Evolutionary conservation across 108 stramenopile genomes (phyloP).

Genomic region (Conticribra guillardii): DNA sequence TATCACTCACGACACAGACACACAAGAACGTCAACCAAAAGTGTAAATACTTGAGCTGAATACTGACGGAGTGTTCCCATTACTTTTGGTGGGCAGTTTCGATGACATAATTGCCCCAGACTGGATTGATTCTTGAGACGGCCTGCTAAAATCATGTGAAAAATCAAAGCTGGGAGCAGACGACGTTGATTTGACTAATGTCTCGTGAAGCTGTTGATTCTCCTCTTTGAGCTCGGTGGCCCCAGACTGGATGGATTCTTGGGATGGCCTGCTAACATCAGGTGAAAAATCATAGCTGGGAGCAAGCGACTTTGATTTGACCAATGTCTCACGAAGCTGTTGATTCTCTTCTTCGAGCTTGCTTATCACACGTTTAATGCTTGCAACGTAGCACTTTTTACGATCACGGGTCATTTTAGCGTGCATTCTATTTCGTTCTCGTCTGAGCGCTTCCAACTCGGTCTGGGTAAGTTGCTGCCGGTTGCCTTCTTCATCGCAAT

Average conservation of each 20-base stretch:
- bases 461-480: slow-evolving; percentile 57
- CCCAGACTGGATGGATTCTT: too few relatives aligned
- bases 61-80: too few relatives aligned
- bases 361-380: slow-evolving; percentile 76
- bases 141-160: neutral
- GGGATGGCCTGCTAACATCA: too few relatives aligned
- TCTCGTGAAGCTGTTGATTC: slow-evolving; percentile 56
- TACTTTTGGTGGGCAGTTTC: too few relatives aligned
- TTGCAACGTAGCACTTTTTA: slow-evolving; percentile 87
- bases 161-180: neutral
- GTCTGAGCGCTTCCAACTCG: slow-evolving; percentile 77
- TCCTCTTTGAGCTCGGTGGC: slow-evolving; percentile 77
- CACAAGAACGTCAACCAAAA: too few relatives aligned
- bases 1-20: too few relatives aligned
- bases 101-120: too few relatives aligned
- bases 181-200: slow-evolving; percentile 39
- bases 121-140: too few relatives aligned
- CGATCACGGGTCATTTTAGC: slow-evolving; percentile 94
- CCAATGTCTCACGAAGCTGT: slow-evolving; percentile 55
- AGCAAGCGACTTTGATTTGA: slow-evolving; percentile 19
- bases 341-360: slow-evolving; percentile 79
- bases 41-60: too few relatives aligned
- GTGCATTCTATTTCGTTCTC: slow-evolving; percentile 95
- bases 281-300: neutral
- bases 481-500: slow-evolving; percentile 64